phyloP scores from a whole-genome alignment of 225 moss, liverwort and hornwort species.

The Marchantia paleacea region DNA sequence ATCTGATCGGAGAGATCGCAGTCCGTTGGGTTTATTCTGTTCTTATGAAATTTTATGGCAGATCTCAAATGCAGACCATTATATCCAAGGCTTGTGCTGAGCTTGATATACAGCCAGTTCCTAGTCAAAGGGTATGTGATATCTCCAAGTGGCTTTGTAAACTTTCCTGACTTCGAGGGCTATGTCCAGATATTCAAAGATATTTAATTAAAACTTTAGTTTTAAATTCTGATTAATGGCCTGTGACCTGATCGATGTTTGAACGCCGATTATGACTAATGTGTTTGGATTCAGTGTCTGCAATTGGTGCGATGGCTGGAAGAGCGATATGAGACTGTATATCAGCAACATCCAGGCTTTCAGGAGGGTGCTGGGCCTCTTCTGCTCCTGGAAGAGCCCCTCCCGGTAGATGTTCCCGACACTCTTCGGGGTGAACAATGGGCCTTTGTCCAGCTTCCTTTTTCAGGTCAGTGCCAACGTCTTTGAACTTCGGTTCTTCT shows the following conservation, averaged over 20 bases:
- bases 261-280: neutral
- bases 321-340: conserved; percentile 57
- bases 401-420: conserved; percentile 87
- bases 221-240: neutral
- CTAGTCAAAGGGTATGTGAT: conserved; percentile 73
- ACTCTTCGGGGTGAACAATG: conserved; percentile 90
- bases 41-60: conserved; percentile 35
- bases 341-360: conserved; percentile 72
- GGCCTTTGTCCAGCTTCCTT: conserved; percentile 92
- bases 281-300: conserved; percentile 37
- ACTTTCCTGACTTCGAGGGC: neutral
- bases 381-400: conserved; percentile 67
- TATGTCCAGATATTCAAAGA: neutral
- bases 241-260: neutral
- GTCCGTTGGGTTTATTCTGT: neutral
- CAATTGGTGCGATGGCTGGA: conserved; percentile 62
- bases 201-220: neutral
- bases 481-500: neutral
- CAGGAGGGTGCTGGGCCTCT: conserved; percentile 77
- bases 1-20: neutral
- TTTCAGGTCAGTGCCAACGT: conserved; percentile 47
- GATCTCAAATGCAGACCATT: conserved; percentile 98
- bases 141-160: conserved; percentile 18
- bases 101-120: conserved; percentile 92
- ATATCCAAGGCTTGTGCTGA: conserved; percentile 91